Percentiles rank a stretch among this genome's conserved stretches.
These are phyloP conservation scores for Tuber calosporum DNA, from an alignment of 495 filamentous ascomycete genomes.

Conservation along the genomic window DNA sequence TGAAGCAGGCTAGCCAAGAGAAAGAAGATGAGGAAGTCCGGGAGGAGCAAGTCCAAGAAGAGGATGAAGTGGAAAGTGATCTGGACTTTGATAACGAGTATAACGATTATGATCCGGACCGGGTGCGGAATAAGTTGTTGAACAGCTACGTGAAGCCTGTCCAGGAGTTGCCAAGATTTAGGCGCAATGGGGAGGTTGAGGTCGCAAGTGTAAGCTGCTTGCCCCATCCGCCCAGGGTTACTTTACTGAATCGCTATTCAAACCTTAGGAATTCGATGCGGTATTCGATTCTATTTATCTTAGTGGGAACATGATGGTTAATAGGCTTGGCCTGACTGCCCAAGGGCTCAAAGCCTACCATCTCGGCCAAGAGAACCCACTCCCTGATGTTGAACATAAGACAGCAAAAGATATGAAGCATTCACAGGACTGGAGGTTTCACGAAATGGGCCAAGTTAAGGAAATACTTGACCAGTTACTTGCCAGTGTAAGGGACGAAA, in stretches of 20 bases:
- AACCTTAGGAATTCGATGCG: conserved; percentile 58
- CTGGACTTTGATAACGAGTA: conserved; percentile 38
- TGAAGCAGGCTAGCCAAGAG: conserved; percentile 42
- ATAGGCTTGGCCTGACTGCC: conserved; percentile 81
- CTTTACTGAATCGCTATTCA: conserved; percentile 40
- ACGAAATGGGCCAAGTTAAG: conserved; percentile 60
- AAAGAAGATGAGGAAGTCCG: conserved; percentile 45
- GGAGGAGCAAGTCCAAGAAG: conserved; percentile 46
- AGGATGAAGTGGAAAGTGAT: conserved; percentile 52
- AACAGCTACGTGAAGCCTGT: conserved; percentile 37
- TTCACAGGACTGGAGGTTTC: conserved; percentile 59
- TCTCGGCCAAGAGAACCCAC: conserved; percentile 53
- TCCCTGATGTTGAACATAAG: conserved; percentile 48
- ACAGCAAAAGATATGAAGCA: conserved; percentile 55
- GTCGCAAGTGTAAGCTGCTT: conserved; percentile 46
- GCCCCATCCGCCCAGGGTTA: conserved; percentile 18
- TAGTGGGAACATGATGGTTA: conserved; percentile 94
- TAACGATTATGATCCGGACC: conserved; percentile 57
- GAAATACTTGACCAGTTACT: conserved; percentile 53
- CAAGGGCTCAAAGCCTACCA: conserved; percentile 67
- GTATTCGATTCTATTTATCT: conserved; percentile 71
- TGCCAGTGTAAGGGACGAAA: conserved; percentile 53
- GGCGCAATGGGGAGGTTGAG: conserved; percentile 38
- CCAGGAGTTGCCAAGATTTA: conserved; percentile 32
- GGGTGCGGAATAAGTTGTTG: conserved; percentile 53